A percentile compares a stretch with the other conserved stretches of the same genome.
These are phyloP conservation scores for Pythium aristosporum DNA, from an alignment of 352 stramenopile species.

Conservation along the genomic window DNA sequence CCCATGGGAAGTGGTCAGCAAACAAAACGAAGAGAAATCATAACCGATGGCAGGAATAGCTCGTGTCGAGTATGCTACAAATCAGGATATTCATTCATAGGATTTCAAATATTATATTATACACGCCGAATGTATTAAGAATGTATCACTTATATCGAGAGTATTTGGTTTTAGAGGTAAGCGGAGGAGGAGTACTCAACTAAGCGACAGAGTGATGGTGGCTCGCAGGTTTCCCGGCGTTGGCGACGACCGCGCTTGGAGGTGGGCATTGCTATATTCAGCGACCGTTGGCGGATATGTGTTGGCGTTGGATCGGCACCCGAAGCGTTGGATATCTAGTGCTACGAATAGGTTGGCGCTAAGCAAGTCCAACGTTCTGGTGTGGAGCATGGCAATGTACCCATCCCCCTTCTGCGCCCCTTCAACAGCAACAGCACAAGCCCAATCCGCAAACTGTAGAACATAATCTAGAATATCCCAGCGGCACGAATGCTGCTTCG, in stretches of 20 bases:
- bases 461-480: not conserved
- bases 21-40: conserved; percentile 17
- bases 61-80: not conserved
- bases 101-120: not conserved
- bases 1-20: conserved; percentile 24
- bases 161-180: not conserved
- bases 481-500: not conserved
- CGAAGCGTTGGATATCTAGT: not conserved
- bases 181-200: not conserved
- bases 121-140: not conserved
- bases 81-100: not conserved
- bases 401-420: not conserved
- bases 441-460: not conserved
- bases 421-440: conserved; percentile 1
- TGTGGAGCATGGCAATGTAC: not conserved
- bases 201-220: conserved; percentile 5
- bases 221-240: not conserved
- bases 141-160: not conserved
- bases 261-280: not conserved
- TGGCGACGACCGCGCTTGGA: not conserved
- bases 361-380: not conserved
- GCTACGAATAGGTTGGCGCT: not conserved
- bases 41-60: conserved; percentile 26
- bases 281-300: not conserved
- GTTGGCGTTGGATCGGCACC: not conserved